phyloP scores from a whole-genome alignment of 805 yeast genomes.

The Cyberlindnera americana region DNA sequence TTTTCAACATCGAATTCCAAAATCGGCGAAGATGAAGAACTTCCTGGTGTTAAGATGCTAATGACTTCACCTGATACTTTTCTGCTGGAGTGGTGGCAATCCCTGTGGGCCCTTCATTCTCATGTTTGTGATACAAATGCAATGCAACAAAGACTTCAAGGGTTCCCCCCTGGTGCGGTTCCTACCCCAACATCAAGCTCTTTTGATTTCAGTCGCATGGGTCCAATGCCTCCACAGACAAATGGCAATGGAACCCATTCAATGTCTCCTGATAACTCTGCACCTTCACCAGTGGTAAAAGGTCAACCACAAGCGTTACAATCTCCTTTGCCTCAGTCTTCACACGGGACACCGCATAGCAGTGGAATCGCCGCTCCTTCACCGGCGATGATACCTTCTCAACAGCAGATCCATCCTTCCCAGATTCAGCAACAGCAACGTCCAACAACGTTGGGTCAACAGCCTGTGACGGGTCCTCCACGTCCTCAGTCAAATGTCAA shows the following conservation, averaged over 20 bases:
- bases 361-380: conserved; percentile 17
- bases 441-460: conserved; percentile 12
- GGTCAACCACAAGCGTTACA: conserved; percentile 14
- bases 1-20: conserved; percentile 4
- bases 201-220: neutral
- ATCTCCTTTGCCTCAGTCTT: conserved; percentile 23
- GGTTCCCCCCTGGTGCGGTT: neutral
- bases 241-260: conserved; percentile 5
- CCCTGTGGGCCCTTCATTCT: conserved; percentile 46
- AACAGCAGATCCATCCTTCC: neutral
- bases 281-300: conserved; percentile 4
- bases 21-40: conserved; percentile 18
- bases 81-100: conserved; percentile 55
- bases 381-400: conserved; percentile 10
- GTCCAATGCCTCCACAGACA: neutral
- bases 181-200: neutral
- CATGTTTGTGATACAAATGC: conserved; percentile 36
- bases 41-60: conserved; percentile 36
- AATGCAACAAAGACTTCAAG: conserved; percentile 15
- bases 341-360: conserved; percentile 16
- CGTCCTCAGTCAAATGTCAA: conserved; percentile 5
- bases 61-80: conserved; percentile 44
- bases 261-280: conserved; percentile 7
- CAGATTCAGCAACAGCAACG: conserved; percentile 8
- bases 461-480: conserved; percentile 8